Evolutionary conservation across 2,329 filamentous ascomycete species (phyloP), one percentile per base, ranked within the genome.

Genomic region (Atkinsonella texensis): DNA sequence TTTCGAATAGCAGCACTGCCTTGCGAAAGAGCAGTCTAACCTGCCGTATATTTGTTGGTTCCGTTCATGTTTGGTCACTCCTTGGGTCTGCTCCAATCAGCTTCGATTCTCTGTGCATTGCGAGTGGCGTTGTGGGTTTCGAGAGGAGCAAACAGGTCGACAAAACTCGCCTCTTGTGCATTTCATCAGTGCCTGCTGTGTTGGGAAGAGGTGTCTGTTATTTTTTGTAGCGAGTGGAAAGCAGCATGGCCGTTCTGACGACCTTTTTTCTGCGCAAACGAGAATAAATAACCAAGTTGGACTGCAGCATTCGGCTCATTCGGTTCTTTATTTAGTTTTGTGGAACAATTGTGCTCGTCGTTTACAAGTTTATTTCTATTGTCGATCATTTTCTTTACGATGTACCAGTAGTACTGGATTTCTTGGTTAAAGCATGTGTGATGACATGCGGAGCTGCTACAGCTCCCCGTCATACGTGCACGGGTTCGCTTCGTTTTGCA

Each of bases 401-500:
- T 48, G 40, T 44, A 49, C 40, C 48, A 49, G n/a, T 48, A 20
- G 17, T 13, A 43, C 41, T 18, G 39, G n/a, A 35, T 44, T 38
- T 50, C 17, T 12, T 44, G 15, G 28, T 20, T 23, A 28, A 31
- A 18, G 23, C 13, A 17, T 20, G 18, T 31, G 43, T 18, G 13
- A 18, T 18, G 28, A 15, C 13, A 32, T 31, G 10, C 18, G 20
- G 18, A 17, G 31, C 31, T 18, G 40, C 33, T 15, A 8, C 23
- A 49, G 33, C 23, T 39, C 18, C 18, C 15, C 46, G 31, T 23
- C 20, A 23, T 23, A 38, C n/a, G 33, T 41, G 18, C 35, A 49
- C 33, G 9, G 3, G 9, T 18, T 38, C 13, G 40, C 18, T 42
- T 52, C 31, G 31, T 32, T 53, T 48, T 48, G 50, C 55, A 50